phyloP scores from a whole-genome alignment of 257 asterid genomes.

The Solanum stenotomum region DNA sequence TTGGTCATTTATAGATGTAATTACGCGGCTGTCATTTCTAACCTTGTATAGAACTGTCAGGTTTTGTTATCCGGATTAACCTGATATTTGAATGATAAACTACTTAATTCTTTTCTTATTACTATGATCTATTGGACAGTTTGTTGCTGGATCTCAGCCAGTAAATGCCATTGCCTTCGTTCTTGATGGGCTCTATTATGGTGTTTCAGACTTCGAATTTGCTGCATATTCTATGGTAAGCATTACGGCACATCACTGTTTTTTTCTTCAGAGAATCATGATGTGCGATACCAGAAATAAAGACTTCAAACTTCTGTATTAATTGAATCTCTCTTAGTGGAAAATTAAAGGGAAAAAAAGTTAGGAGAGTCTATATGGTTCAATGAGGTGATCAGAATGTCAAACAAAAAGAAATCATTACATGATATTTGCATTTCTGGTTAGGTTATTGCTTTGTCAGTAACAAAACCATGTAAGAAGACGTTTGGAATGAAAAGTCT shows the following conservation, averaged over 20 bases:
- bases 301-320: neutral
- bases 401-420: neutral
- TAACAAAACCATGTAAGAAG: neutral
- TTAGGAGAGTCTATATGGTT: neutral
- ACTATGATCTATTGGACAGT: slow-evolving; percentile 23
- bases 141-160: slow-evolving; percentile 92
- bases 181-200: slow-evolving; percentile 91
- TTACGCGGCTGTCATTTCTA: neutral
- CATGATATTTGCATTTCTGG: neutral
- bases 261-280: neutral
- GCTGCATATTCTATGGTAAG: slow-evolving; percentile 95
- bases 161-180: slow-evolving; percentile 94
- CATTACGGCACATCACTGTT: neutral
- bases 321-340: neutral
- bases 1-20: neutral
- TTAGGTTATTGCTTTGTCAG: neutral
- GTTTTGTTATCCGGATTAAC: neutral
- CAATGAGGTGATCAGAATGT: neutral
- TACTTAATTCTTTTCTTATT: neutral
- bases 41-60: neutral
- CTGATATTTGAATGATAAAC: neutral
- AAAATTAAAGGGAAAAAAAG: neutral
- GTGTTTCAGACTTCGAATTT: slow-evolving; percentile 88
- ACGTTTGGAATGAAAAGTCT: neutral
- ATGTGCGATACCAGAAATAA: neutral